phyloP scores from a whole-genome alignment of 148 eudicot genomes.

The Rhododendron molle region DNA sequence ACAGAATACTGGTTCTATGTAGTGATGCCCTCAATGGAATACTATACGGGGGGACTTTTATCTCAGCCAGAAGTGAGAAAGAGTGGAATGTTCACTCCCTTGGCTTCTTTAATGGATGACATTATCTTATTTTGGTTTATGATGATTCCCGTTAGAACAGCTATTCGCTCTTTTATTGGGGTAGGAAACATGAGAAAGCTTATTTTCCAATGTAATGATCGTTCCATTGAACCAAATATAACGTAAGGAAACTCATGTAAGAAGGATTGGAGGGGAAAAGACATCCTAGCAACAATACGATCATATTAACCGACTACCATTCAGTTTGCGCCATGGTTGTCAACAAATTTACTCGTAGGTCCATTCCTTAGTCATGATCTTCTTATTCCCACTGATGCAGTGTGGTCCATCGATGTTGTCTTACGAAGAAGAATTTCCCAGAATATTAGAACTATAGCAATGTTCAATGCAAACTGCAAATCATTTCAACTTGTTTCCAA shows the following conservation, averaged over 20 bases:
- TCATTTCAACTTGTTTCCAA: neutral
- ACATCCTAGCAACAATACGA: neutral
- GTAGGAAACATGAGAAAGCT: neutral
- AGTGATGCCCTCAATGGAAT: neutral
- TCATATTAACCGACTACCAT: neutral
- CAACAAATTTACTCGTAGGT: neutral
- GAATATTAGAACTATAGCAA: neutral
- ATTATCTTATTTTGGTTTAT: neutral
- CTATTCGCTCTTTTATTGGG: neutral
- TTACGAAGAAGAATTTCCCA: neutral
- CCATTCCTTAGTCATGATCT: neutral
- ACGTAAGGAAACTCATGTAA: neutral
- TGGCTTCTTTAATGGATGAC: neutral
- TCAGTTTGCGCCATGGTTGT: neutral
- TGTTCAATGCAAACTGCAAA: neutral
- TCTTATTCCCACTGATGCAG: neutral
- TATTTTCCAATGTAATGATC: neutral
- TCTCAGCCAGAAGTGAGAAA: too few relatives aligned
- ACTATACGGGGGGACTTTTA: neutral
- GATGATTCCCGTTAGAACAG: neutral
- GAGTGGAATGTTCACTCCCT: neutral
- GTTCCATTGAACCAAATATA: neutral
- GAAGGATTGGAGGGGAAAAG: neutral
- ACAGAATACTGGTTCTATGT: neutral
- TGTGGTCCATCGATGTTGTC: neutral